Evolutionary conservation across 306 rosid genomes (phyloP).

Genomic region (Castanopsis chinensis): DNA sequence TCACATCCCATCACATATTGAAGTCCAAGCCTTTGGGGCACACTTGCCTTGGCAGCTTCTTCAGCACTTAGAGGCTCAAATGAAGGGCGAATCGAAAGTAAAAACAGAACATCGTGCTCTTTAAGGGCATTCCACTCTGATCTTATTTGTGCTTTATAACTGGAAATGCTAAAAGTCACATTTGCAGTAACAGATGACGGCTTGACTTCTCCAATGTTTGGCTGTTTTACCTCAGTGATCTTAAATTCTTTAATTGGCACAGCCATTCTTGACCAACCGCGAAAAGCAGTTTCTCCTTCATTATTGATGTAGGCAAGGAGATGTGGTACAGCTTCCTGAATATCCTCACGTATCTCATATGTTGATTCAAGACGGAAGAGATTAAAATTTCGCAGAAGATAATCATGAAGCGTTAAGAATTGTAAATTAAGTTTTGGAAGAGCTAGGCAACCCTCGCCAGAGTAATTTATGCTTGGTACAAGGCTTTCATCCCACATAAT

Average conservation of each 20-base stretch:
- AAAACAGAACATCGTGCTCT: slow-evolving; percentile 91
- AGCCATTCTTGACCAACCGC: slow-evolving; percentile 99
- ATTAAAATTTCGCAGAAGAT: slow-evolving; percentile 90
- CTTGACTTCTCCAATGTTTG: slow-evolving; percentile 97
- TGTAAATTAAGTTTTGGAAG: slow-evolving; percentile 93
- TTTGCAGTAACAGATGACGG: slow-evolving; percentile 91
- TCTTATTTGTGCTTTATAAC: slow-evolving; percentile 84
- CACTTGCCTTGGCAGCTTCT: slow-evolving; percentile 84
- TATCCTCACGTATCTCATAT: slow-evolving; percentile 97
- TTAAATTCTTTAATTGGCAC: slow-evolving; percentile 84
- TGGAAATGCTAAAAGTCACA: slow-evolving; percentile 81
- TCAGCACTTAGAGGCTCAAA: slow-evolving; percentile 91
- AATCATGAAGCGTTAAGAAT: slow-evolving; percentile 97
- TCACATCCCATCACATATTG: slow-evolving; percentile 95
- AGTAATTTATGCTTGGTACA: slow-evolving; percentile 96
- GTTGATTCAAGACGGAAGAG: slow-evolving; percentile 98
- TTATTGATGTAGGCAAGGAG: slow-evolving; percentile 84
- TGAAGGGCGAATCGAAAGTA: slow-evolving; percentile 81
- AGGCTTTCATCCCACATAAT: slow-evolving; percentile 99
- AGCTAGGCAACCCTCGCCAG: slow-evolving; percentile 99
- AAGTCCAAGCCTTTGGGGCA: slow-evolving; percentile 92
- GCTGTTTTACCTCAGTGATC: slow-evolving; percentile 83
- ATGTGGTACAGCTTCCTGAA: slow-evolving; percentile 96
- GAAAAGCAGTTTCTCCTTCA: slow-evolving; percentile 86
- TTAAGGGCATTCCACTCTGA: slow-evolving; percentile 97